Evolutionary conservation across 2,329 filamentous ascomycete genomes (phyloP).

Genomic region (Colletotrichum aenigma): DNA sequence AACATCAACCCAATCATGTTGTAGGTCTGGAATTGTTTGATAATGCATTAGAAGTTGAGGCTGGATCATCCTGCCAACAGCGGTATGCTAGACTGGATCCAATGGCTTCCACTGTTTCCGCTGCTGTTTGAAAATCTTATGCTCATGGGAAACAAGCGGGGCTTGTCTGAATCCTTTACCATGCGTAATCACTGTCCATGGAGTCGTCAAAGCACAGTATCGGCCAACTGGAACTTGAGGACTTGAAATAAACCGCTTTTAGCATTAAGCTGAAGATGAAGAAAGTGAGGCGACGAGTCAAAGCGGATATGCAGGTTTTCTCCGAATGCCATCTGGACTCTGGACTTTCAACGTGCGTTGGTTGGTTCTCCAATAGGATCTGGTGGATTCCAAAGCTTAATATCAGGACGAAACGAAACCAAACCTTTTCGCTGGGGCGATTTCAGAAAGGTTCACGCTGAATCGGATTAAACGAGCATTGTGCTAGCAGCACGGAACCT

Average conservation of each 20-base stretch:
- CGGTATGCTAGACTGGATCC: neutral
- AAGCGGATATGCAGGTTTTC: neutral
- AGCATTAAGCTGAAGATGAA: neutral
- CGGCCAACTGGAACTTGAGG: too few relatives aligned
- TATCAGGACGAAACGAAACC: neutral
- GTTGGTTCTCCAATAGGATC: neutral
- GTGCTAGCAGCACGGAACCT: neutral
- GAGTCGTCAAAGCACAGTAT: neutral
- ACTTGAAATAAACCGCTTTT: neutral
- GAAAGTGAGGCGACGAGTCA: conserved; percentile 6
- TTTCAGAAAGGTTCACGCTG: neutral
- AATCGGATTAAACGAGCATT: neutral
- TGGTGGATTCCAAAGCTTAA: neutral
- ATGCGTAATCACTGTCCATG: neutral
- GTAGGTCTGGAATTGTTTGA: neutral
- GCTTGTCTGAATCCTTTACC: neutral
- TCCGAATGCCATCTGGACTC: neutral
- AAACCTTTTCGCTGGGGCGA: neutral
- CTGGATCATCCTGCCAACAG: neutral
- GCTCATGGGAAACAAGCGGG: neutral
- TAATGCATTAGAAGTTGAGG: neutral
- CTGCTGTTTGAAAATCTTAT: neutral
- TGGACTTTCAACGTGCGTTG: neutral
- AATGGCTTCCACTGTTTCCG: neutral
- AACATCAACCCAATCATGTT: neutral